These are phyloP conservation scores for Neurospora sp. DNA, from an alignment of 495 filamentous ascomycete species.

Conservation along the genomic window DNA sequence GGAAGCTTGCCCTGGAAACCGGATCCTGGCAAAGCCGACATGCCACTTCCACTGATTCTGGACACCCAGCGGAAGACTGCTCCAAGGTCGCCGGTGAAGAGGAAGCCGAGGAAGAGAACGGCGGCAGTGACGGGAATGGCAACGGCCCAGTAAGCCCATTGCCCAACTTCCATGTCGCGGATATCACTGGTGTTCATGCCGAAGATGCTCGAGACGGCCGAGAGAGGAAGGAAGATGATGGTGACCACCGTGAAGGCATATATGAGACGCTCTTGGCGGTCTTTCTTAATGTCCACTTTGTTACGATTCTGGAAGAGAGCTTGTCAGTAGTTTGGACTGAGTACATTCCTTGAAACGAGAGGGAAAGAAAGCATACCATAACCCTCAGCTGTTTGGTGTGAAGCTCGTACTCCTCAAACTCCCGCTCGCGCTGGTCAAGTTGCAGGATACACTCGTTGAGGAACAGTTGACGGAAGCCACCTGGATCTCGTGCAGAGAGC, in stretches of 20 bases:
- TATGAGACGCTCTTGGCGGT: slow-evolving; percentile 38
- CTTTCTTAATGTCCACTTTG: slow-evolving; percentile 29
- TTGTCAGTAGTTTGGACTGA: background rate
- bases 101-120: slow-evolving; percentile 26
- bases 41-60: background rate
- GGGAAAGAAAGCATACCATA: slow-evolving; percentile 10
- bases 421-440: slow-evolving; percentile 6
- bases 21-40: background rate
- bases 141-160: slow-evolving; percentile 41
- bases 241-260: slow-evolving; percentile 54
- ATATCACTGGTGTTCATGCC: slow-evolving; percentile 50
- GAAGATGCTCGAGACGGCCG: slow-evolving; percentile 52
- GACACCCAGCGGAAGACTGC: background rate
- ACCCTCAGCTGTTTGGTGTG: slow-evolving; percentile 7
- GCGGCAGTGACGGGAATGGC: slow-evolving; percentile 35
- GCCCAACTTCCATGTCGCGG: slow-evolving; percentile 35
- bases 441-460: slow-evolving; percentile 16
- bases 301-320: slow-evolving; percentile 18
- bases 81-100: slow-evolving; percentile 22
- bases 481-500: slow-evolving; percentile 17
- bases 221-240: slow-evolving; percentile 52
- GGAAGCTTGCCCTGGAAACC: background rate
- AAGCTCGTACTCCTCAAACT: slow-evolving; percentile 8
- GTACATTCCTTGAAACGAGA: background rate
- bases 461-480: slow-evolving; percentile 20